Evolutionary conservation across 2,329 filamentous ascomycete genomes (phyloP), one percentile per base, ranked within the genome.

Genomic region (Diaporthe destruens): DNA sequence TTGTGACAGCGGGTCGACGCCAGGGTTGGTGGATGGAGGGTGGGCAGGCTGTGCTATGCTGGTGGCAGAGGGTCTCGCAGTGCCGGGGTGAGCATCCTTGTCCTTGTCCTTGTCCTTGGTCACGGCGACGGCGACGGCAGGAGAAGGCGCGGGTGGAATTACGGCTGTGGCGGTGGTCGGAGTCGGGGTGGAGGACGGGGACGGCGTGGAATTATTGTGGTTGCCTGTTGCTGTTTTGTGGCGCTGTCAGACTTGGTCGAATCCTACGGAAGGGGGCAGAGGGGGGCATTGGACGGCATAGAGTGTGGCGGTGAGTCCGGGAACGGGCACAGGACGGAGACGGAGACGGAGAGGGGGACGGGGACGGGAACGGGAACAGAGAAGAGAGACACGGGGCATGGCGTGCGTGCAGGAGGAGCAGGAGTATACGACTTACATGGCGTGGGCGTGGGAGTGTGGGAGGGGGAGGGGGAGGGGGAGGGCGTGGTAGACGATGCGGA

Each of bases 1-100:
- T 57, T 74, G 73, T 39, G 73, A 74, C 14, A 74, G 68, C 68
- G 73, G 73, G 57, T 74, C 73, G 29, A 74, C 63, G 42, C 71
- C 71, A 8, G 56, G 61, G 61, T 69, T 71, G 29, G 36, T 32
- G 18, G 71, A 55, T 20, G 55, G 53, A 6, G 71, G 18, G 29
- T 49, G 18, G 23, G 49, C 32, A 53, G 70, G 55, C 39, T 66
- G 56, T 9, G 51, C 49, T 67, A 66, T 57, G 51, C 12, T 55
- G 7, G 56, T 25, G 12, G 56, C 51, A 16, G 63, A 8, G 14
- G 53, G 55, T 39, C 59, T 71, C 20, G 63, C 68, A 69, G 61
- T 47, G 34, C 47, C 67, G 25, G 61, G 54, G 34, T 73, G 61
- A 16, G 55, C 42, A 49, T 63, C 71, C 67, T 71, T 74, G 39